phyloP scores from a whole-genome alignment of 108 stramenopile genomes.

The Ochromonas danica region DNA sequence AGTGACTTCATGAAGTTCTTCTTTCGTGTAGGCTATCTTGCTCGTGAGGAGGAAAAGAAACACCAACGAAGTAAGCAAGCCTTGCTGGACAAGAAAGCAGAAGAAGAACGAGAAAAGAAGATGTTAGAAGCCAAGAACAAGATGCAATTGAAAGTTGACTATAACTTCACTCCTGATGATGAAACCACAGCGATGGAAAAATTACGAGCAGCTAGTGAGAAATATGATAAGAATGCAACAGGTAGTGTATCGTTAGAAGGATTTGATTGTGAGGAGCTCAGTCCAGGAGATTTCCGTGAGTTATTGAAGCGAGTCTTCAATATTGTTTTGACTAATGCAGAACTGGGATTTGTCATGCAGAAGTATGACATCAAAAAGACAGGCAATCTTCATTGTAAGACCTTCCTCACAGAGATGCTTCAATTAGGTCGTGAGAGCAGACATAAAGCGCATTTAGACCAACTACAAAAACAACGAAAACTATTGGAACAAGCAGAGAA shows the following conservation, averaged over 20 bases:
- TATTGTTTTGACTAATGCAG: not conserved
- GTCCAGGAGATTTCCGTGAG: slow-evolving; percentile 21
- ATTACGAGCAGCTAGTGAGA: not conserved
- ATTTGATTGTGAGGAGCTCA: not conserved
- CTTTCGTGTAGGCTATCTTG: not conserved
- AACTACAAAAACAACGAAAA: slow-evolving; percentile 21
- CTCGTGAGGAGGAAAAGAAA: slow-evolving; percentile 5
- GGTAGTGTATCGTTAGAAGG: slow-evolving; percentile 18
- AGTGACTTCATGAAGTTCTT: slow-evolving; percentile 10
- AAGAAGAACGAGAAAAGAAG: slow-evolving; percentile 26
- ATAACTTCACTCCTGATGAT: slow-evolving; percentile 29
- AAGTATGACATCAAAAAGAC: slow-evolving; percentile 11
- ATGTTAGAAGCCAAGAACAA: not conserved
- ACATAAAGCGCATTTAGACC: slow-evolving; percentile 5
- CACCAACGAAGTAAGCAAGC: slow-evolving; percentile 2
- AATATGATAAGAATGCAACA: slow-evolving; percentile 30
- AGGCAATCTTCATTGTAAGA: slow-evolving; percentile 8
- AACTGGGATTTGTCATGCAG: slow-evolving; percentile 21
- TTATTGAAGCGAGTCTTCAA: slow-evolving; percentile 17
- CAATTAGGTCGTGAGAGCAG: not conserved
- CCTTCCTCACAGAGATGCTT: slow-evolving; percentile 1
- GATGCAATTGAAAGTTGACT: not conserved
- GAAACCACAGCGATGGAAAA: slow-evolving; percentile 13
- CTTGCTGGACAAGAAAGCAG: slow-evolving; percentile 8
- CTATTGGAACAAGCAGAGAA: not conserved